Conservation (phyloP, 768 basidiomycete species). For the Hericium coralloides region DNA sequence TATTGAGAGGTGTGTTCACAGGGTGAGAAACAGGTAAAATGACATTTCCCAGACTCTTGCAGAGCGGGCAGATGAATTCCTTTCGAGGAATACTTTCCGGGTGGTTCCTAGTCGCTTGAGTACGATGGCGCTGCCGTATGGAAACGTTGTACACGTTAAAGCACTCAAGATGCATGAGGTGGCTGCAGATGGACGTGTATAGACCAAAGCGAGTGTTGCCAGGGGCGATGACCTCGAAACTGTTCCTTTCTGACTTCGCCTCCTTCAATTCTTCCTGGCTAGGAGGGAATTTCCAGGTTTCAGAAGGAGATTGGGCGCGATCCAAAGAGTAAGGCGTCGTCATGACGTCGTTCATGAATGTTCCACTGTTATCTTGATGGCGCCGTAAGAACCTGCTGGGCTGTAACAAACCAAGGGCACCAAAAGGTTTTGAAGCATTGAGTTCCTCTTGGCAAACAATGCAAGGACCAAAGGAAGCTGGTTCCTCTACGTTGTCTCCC, state of each 20-base stretch:
- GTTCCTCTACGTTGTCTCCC: conserved; percentile 35
- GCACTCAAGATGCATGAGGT: conserved; percentile 95
- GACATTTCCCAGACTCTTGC: conserved; percentile 93
- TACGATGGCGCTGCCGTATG: conserved; percentile 77
- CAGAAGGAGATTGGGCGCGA: conserved; percentile 26
- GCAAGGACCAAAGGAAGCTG: conserved; percentile 77
- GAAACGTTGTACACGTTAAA: conserved; percentile 86
- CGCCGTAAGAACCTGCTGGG: conserved; percentile 78
- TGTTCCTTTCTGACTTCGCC: conserved; percentile 30
- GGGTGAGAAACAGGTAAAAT: conserved; percentile 73
- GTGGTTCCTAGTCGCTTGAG: conserved; percentile 86
- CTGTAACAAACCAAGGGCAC: conserved; percentile 79
- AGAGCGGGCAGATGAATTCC: conserved; percentile 94
- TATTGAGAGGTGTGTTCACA: conserved; percentile 38
- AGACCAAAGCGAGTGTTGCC: conserved; percentile 77
- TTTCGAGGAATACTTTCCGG: conserved; percentile 90
- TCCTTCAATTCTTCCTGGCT: conserved; percentile 39
- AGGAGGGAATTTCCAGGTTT: conserved; percentile 40
- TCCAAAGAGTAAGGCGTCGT: conserved; percentile 60
- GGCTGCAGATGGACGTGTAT: conserved; percentile 82
- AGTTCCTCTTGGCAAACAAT: conserved; percentile 98
- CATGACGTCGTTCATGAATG: conserved; percentile 67
- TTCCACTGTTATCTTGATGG: conserved; percentile 55
- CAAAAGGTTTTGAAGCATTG: conserved; percentile 63
- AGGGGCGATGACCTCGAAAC: conserved; percentile 68